These are phyloP conservation scores for Liriodendron chinense DNA, from an alignment of 164 flowering plant genomes.

Conservation along the genomic window DNA sequence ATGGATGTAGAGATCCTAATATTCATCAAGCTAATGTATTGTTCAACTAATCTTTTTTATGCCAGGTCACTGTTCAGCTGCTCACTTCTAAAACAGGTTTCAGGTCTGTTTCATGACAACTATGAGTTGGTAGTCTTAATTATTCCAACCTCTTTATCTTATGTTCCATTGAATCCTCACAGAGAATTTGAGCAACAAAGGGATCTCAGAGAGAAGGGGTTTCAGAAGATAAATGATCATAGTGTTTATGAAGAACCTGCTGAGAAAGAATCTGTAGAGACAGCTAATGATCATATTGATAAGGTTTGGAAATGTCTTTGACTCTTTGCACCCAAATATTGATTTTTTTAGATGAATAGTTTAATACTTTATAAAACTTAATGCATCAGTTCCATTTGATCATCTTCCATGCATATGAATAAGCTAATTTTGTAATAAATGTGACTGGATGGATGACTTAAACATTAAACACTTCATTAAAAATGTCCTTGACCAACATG, in stretches of 20 bases:
- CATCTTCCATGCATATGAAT: neutral
- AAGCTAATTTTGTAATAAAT: neutral
- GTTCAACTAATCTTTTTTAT: conserved; percentile 13
- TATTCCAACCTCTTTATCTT: conserved; percentile 1
- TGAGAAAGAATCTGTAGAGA: conserved; percentile 36
- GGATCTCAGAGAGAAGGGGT: conserved; percentile 78
- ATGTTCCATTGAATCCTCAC: conserved; percentile 19
- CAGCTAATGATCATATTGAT: conserved; percentile 43
- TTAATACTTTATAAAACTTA: no score
- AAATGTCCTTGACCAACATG: neutral
- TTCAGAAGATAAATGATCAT: conserved; percentile 42
- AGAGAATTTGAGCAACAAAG: conserved; percentile 99
- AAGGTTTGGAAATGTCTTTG: conserved; percentile 43
- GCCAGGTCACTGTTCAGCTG: conserved; percentile 91
- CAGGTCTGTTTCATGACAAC: conserved; percentile 46
- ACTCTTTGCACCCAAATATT: neutral
- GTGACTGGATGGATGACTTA: neutral
- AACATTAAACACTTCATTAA: no score
- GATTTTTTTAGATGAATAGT: neutral
- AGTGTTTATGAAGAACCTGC: conserved; percentile 32
- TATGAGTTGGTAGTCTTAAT: neutral
- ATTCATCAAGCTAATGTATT: neutral
- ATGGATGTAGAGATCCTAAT: neutral
- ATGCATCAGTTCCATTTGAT: neutral
- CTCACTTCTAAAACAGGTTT: conserved; percentile 98